Evolutionary conservation across 2,329 filamentous ascomycete species (phyloP).

Genomic region (Alternaria arborescens): DNA sequence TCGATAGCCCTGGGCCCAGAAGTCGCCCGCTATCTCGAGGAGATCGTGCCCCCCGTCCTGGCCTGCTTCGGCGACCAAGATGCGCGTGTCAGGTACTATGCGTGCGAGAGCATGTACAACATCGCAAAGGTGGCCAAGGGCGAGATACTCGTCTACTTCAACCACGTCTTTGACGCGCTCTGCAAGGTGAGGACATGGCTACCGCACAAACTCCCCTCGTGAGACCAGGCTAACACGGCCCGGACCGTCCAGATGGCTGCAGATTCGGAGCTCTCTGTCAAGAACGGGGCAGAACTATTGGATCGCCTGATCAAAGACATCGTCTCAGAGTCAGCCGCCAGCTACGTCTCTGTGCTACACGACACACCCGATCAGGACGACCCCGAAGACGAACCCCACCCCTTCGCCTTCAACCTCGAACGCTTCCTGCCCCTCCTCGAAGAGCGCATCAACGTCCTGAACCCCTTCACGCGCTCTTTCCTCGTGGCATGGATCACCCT

Average conservation of each 20-base stretch:
- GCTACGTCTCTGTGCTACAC: conserved; percentile 90
- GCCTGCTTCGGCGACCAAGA: conserved; percentile 99
- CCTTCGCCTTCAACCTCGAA: conserved; percentile 81
- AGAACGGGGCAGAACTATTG: conserved; percentile 94
- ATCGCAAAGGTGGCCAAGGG: conserved; percentile 99
- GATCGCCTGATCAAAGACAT: conserved; percentile 97
- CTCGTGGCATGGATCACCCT: conserved; percentile 95
- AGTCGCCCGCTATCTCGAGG: conserved; percentile 87
- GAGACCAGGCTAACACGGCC: conserved; percentile 29
- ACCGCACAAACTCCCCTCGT: neutral
- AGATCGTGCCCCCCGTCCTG: conserved; percentile 94
- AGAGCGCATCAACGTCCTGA: conserved; percentile 92
- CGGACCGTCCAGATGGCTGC: conserved; percentile 75
- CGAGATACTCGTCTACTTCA: conserved; percentile 96
- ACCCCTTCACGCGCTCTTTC: conserved; percentile 93
- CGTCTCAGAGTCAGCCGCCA: conserved; percentile 91
- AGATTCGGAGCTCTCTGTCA: conserved; percentile 95
- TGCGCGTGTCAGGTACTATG: conserved; percentile 96
- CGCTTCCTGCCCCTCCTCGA: conserved; percentile 92
- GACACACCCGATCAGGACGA: conserved; percentile 61
- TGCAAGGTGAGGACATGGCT: conserved; percentile 74
- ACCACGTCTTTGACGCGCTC: conserved; percentile 95
- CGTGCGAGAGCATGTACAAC: conserved; percentile 99
- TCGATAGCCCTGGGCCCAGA: conserved; percentile 94
- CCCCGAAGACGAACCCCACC: conserved; percentile 29